These are phyloP conservation scores for Eruca vesicaria DNA, from an alignment of 441 rosid species.

Conservation along the genomic window DNA sequence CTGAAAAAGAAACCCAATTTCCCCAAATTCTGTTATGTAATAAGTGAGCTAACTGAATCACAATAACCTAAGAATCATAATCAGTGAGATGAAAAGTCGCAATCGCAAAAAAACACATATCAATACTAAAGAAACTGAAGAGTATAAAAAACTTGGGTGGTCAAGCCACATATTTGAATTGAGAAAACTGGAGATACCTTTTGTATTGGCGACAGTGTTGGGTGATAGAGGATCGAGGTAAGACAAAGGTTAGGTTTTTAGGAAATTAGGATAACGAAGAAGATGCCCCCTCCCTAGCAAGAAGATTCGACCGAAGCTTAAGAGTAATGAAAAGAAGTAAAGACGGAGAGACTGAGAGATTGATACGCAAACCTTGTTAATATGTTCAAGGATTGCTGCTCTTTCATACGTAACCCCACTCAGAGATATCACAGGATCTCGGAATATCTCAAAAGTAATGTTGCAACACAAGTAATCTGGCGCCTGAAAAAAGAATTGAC, in stretches of 20 bases:
- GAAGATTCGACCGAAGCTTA: too few species aligned
- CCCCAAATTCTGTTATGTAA: background rate
- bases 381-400: constrained; percentile 85
- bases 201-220: constrained; percentile 5
- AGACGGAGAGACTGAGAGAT: too few species aligned
- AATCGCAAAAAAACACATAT: background rate
- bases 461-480: too few species aligned
- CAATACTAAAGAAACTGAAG: background rate
- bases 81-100: background rate
- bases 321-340: too few species aligned
- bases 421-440: constrained; percentile 89
- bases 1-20: background rate
- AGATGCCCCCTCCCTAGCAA: constrained; percentile 59
- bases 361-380: constrained; percentile 54
- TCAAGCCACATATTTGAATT: background rate
- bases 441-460: constrained; percentile 84
- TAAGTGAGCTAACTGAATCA: background rate
- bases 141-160: background rate
- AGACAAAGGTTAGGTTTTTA: constrained; percentile 29
- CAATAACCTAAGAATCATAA: background rate
- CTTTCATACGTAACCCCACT: too few species aligned
- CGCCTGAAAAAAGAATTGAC: constrained; percentile 46
- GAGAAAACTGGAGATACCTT: constrained; percentile 13
- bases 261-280: constrained; percentile 28
- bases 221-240: constrained; percentile 30